Base-by-base conservation (phyloP, 306 rosid species). In the Vigna radiata region DNA sequence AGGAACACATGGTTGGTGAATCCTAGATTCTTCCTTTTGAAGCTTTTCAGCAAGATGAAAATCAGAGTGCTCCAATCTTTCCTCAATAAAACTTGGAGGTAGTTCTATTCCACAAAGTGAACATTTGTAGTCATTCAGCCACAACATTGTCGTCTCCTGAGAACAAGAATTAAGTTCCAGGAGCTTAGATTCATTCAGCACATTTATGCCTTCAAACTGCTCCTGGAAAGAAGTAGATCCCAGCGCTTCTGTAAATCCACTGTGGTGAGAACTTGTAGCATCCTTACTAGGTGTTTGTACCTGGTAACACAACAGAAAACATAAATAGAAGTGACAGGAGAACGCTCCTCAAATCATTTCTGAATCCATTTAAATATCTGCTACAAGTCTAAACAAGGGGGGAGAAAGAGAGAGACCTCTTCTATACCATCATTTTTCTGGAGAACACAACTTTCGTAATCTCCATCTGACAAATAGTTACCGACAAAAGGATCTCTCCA, bases 31-130 rank as follows among this genome's bases (percentile, higher is more conserved):
- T 70, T 89, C 96, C 19, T 77, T 81, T 83, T 95, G 98, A 85
- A 95, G 93, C 87, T 86, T 90, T 83, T 92, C 88, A 6, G 98
- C 98, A 58, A 92, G 87, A 84, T 95, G 98, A 78, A 95, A 95
- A 85, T 95, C 98, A 48, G 81, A 72, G 80, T 95, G 98, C 82
- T 95, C 96, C 85, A 83, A 90, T 62, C 98, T 87, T 86, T 95
- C 98, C 77, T 83, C 89, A 39, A 83, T 85, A 77, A 91, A 92
- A 86, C 86, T 85, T 47, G 83, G 88, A 21, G 96, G 98, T 78
- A 95, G 77, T 85, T 95, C 98, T 78, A 73, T 60, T 62, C 96
- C 97, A 60, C 98, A 95, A 25, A 95, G 81, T 50, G 97, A 87
- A 79, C 98, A 95, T 79, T 84, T 85, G 85, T 90, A 95, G 81